Conservation (phyloP, 306 rosid genomes). For the Erythrophleum fordii region DNA sequence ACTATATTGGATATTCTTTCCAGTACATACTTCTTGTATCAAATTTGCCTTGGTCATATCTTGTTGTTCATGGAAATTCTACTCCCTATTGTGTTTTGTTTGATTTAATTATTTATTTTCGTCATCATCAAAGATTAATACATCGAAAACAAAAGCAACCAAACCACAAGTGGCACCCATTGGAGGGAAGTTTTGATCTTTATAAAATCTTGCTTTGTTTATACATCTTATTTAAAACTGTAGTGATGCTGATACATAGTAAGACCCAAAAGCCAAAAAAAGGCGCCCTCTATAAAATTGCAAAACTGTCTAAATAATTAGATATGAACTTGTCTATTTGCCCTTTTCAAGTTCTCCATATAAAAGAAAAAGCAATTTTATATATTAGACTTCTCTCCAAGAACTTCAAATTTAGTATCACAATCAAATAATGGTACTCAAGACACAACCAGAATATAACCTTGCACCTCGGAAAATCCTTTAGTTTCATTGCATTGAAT, state of each 20-base stretch:
- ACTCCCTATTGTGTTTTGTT: not conserved
- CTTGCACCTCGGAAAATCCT: too few relatives aligned
- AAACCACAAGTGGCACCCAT: too few relatives aligned
- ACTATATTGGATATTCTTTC: not conserved
- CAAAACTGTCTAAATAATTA: not conserved
- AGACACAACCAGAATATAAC: not conserved
- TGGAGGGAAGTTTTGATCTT: not conserved
- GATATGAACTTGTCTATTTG: not conserved
- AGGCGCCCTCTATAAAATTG: not conserved
- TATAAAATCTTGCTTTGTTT: not conserved
- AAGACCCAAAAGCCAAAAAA: too few relatives aligned
- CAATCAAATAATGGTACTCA: not conserved
- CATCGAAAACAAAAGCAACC: not conserved
- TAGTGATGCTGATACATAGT: not conserved
- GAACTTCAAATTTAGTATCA: not conserved
- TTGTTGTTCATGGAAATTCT: not conserved
- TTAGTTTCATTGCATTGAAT: not conserved
- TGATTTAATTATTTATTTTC: not conserved
- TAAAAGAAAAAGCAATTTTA: not conserved
- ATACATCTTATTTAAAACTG: not conserved
- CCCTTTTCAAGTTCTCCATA: not conserved
- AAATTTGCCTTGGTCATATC: not conserved
- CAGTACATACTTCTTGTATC: not conserved
- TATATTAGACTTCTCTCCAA: not conserved
- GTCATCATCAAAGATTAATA: not conserved